Percentiles rank a stretch among this genome's conserved stretches.
Evolutionary conservation across 345 rosid species (phyloP).

Genomic region (Hibiscus syriacus): DNA sequence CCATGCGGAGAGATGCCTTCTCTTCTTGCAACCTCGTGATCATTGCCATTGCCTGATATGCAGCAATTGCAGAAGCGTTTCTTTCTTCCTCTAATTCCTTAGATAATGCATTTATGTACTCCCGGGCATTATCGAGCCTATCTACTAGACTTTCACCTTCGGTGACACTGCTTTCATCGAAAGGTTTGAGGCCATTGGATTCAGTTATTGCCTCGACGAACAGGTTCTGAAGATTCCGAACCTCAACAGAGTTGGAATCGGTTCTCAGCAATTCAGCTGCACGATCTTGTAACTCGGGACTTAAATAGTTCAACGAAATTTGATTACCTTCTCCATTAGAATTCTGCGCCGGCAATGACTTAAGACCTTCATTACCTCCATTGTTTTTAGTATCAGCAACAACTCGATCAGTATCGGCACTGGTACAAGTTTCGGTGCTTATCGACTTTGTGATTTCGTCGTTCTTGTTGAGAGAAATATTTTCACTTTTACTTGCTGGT

Average conservation of each 20-base stretch:
- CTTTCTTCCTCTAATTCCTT: slow-evolving; percentile 75
- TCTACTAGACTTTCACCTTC: slow-evolving; percentile 53
- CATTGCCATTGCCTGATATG: slow-evolving; percentile 83
- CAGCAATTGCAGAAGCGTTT: slow-evolving; percentile 54
- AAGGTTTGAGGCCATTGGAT: slow-evolving; percentile 39
- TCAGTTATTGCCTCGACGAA: slow-evolving; percentile 27
- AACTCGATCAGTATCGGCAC: slow-evolving; percentile 11
- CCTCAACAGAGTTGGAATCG: slow-evolving; percentile 22
- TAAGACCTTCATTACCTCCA: slow-evolving; percentile 33
- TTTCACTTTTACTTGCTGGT: slow-evolving; percentile 3
- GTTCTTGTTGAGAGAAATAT: slow-evolving; percentile 19
- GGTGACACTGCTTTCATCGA: slow-evolving; percentile 40
- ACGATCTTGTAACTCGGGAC: slow-evolving; percentile 20
- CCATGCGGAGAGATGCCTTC: slow-evolving; percentile 76
- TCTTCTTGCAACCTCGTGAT: slow-evolving; percentile 77
- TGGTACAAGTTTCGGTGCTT: slow-evolving; percentile 8
- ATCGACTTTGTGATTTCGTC: slow-evolving; percentile 24
- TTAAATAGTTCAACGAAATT: slow-evolving; percentile 18
- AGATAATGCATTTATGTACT: slow-evolving; percentile 33
- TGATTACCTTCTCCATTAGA: slow-evolving; percentile 20
- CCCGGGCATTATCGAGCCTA: slow-evolving; percentile 42
- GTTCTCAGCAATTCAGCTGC: slow-evolving; percentile 20
- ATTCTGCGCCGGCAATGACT: slow-evolving; percentile 21
- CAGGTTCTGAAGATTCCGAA: slow-evolving; percentile 28
- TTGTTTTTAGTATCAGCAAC: slow-evolving; percentile 14